Percentiles rank a stretch among this genome's conserved stretches.
phyloP scores from a whole-genome alignment of 2,329 filamentous ascomycete species.

The Ascocoryne sarcoides region DNA sequence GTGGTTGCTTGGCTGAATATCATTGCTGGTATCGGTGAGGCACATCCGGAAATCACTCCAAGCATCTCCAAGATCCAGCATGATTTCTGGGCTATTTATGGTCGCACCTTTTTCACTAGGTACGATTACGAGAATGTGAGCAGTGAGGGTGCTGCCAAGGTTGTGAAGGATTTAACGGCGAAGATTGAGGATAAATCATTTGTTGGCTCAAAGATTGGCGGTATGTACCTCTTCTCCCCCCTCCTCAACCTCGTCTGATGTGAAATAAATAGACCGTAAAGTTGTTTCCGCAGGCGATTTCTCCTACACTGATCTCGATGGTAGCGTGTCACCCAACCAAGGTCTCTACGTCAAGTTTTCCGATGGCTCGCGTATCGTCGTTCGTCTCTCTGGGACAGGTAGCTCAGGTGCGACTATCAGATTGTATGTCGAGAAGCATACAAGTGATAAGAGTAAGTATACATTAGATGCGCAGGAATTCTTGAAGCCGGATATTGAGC shows the following conservation, averaged over 20 bases:
- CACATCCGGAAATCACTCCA: slow-evolving; percentile 69
- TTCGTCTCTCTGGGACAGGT: slow-evolving; percentile 89
- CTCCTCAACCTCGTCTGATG: too few relatives aligned
- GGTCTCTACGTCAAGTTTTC: slow-evolving; percentile 92
- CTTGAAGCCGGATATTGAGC: slow-evolving; percentile 78
- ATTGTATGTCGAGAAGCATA: slow-evolving; percentile 95
- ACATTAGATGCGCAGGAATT: slow-evolving; percentile 84
- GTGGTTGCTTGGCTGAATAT: slow-evolving; percentile 98
- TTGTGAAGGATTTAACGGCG: slow-evolving; percentile 71
- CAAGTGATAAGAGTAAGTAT: slow-evolving; percentile 69
- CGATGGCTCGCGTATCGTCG: slow-evolving; percentile 88
- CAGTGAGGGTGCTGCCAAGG: slow-evolving; percentile 81
- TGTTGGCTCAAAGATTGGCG: slow-evolving; percentile 71
- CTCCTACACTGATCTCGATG: slow-evolving; percentile 97
- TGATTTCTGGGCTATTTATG: slow-evolving; percentile 94
- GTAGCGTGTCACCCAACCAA: slow-evolving; percentile 91
- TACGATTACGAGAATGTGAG: slow-evolving; percentile 98
- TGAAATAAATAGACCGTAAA: slow-evolving; percentile 59
- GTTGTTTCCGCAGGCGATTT: slow-evolving; percentile 91
- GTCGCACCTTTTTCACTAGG: slow-evolving; percentile 96
- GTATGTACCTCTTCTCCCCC: slow-evolving; percentile 39
- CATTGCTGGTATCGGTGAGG: slow-evolving; percentile 83
- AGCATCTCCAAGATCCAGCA: slow-evolving; percentile 95
- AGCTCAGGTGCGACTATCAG: slow-evolving; percentile 94
- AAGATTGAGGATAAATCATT: slow-evolving; percentile 69